These are phyloP conservation scores for Grosmannia serpens DNA, from an alignment of 2,329 filamentous ascomycete species.

Conservation along the genomic window DNA sequence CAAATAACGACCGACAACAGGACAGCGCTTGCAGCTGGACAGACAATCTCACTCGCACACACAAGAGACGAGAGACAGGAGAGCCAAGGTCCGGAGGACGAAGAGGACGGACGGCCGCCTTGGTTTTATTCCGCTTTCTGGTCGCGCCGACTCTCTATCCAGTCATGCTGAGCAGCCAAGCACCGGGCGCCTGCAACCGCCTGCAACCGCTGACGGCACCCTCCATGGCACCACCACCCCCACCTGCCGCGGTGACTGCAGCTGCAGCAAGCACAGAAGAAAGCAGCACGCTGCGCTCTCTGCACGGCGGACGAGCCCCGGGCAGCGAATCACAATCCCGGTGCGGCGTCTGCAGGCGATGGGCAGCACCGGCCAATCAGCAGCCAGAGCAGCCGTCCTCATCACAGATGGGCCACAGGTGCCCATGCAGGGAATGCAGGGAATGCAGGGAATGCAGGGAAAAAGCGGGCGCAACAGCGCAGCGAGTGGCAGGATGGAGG, in stretches of 20 bases:
- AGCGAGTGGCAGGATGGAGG: neutral
- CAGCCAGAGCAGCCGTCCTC: neutral
- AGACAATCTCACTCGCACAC: neutral
- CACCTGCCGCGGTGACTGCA: neutral
- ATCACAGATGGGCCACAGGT: neutral
- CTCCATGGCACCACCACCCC: neutral
- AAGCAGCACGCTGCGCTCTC: no score
- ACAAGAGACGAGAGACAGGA: neutral
- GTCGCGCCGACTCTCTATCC: no score
- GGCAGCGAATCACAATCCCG: no score
- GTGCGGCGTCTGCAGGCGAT: neutral
- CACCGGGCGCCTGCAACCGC: constrained; percentile 1
- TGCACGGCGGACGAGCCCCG: no score
- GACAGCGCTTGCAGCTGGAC: neutral
- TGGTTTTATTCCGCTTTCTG: neutral
- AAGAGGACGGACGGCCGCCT: neutral
- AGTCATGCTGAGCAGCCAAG: neutral
- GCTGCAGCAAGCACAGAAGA: neutral
- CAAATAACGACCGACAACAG: neutral
- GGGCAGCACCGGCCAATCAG: neutral
- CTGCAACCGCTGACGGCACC: neutral
- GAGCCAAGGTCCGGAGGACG: neutral
- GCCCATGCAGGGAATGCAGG: no score
- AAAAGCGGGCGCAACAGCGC: neutral
- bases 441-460: neutral